phyloP scores from a whole-genome alignment of 306 rosid genomes.

The Hippophae rhamnoides region DNA sequence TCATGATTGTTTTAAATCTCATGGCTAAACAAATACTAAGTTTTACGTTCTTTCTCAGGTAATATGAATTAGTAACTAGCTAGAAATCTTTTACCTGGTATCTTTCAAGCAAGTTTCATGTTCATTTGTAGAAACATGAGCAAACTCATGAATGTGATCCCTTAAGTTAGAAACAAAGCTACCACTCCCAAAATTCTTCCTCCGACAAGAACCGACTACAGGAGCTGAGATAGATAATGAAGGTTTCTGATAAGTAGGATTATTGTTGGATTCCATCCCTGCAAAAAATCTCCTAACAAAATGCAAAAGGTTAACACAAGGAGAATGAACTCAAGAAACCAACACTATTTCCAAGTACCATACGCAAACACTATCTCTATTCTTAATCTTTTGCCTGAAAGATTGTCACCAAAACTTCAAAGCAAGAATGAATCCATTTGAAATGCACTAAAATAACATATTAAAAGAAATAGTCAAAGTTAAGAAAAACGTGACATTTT shows the following conservation, averaged over 20 bases:
- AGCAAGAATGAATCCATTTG: no score
- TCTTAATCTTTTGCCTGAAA: no score
- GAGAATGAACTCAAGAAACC: no score
- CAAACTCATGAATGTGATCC: constrained; percentile 44
- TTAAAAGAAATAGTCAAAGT: no score
- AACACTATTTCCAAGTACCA: no score
- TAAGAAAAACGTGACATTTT: no score
- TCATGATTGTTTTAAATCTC: no score
- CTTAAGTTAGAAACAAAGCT: constrained; percentile 44
- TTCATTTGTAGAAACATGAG: constrained; percentile 43
- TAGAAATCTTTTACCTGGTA: constrained; percentile 25
- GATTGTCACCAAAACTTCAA: no score
- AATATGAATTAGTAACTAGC: neutral
- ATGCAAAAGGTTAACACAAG: no score
- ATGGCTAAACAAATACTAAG: no score
- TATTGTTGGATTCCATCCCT: constrained; percentile 27
- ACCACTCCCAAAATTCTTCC: constrained; percentile 37
- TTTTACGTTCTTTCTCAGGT: neutral
- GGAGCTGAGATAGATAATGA: constrained; percentile 11
- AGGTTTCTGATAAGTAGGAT: constrained; percentile 17
- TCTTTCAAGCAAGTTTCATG: constrained; percentile 50
- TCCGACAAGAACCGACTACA: constrained; percentile 38
- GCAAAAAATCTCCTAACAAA: neutral
- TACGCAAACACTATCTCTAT: no score
- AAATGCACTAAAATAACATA: no score